A percentile compares a stretch with the other conserved stretches of the same genome.
Evolutionary conservation across 768 basidiomycete genomes (phyloP).

Genomic region (Serendipita sp.): DNA sequence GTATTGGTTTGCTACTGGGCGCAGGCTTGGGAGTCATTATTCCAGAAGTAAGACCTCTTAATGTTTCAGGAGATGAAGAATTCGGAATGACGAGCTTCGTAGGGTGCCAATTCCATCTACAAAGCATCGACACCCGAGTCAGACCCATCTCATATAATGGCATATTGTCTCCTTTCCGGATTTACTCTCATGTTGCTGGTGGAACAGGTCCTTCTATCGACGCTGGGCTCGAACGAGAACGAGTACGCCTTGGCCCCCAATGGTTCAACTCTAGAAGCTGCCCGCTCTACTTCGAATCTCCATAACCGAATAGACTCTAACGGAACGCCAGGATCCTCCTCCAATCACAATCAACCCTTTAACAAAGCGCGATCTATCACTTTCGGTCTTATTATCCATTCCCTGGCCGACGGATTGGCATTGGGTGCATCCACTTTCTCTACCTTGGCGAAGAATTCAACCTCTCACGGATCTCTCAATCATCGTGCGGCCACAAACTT

Average conservation of each 20-base stretch:
- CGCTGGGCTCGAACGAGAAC: slow-evolving; percentile 6
- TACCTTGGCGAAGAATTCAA: not conserved
- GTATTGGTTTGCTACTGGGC: slow-evolving; percentile 75
- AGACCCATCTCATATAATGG: slow-evolving; percentile 35
- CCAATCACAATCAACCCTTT: slow-evolving; percentile 8
- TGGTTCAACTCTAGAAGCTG: slow-evolving; percentile 12
- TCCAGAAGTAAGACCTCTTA: slow-evolving; percentile 53
- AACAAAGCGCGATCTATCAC: slow-evolving; percentile 52
- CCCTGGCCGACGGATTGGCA: slow-evolving; percentile 81
- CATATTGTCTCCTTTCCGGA: slow-evolving; percentile 48
- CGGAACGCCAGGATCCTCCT: not conserved
- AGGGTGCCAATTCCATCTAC: not conserved
- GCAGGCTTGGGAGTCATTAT: slow-evolving; percentile 84
- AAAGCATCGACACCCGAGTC: not conserved
- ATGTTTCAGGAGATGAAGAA: not conserved
- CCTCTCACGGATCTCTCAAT: not conserved
- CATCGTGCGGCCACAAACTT: not conserved
- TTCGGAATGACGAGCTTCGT: not conserved
- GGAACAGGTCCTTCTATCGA: slow-evolving; percentile 35
- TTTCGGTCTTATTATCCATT: slow-evolving; percentile 75
- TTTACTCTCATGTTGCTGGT: slow-evolving; percentile 48
- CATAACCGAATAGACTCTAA: slow-evolving; percentile 24
- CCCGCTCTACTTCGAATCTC: slow-evolving; percentile 14
- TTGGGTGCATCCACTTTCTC: slow-evolving; percentile 61
- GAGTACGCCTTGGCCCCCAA: slow-evolving; percentile 20